Evolutionary conservation across 1,284 basidiomycete species (phyloP).

Genomic region (Cryptococcus neoformans): DNA sequence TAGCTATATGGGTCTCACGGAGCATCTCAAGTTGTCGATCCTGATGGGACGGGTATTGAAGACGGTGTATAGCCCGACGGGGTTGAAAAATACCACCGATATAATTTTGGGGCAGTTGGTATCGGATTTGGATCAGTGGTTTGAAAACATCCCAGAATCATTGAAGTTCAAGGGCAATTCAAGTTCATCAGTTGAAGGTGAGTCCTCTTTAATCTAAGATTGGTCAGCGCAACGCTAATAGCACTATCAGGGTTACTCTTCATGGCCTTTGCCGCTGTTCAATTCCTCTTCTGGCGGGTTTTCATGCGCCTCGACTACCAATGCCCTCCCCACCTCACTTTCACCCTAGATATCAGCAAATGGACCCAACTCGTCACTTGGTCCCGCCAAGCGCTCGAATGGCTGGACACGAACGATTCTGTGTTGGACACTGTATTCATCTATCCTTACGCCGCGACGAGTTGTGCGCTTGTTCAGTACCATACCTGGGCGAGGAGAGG

Average conservation of each 20-base stretch:
- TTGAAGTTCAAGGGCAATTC: constrained; percentile 68
- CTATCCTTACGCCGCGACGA: constrained; percentile 82
- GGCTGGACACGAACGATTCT: constrained; percentile 76
- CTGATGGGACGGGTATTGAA: constrained; percentile 83
- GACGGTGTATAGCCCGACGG: constrained; percentile 79
- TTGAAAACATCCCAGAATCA: constrained; percentile 65
- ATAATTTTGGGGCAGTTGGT: constrained; percentile 67
- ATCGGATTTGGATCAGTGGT: constrained; percentile 74
- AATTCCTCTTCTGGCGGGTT: constrained; percentile 73
- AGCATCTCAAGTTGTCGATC: constrained; percentile 81
- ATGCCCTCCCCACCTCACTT: constrained; percentile 78
- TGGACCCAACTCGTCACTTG: constrained; percentile 72
- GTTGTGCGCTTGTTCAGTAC: constrained; percentile 88
- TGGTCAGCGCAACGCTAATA: neutral
- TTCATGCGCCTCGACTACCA: constrained; percentile 93
- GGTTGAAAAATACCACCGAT: constrained; percentile 75
- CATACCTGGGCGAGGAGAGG: constrained; percentile 85
- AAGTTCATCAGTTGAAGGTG: constrained; percentile 51
- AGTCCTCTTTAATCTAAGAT: constrained; percentile 27
- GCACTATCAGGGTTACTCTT: constrained; percentile 68
- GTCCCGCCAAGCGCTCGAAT: constrained; percentile 78
- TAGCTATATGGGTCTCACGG: constrained; percentile 49
- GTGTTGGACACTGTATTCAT: constrained; percentile 83
- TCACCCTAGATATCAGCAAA: constrained; percentile 71
- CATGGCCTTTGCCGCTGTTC: constrained; percentile 77